phyloP scores from a whole-genome alignment of 1,139 yeast genomes.

The Yamadazyma blattariae region DNA sequence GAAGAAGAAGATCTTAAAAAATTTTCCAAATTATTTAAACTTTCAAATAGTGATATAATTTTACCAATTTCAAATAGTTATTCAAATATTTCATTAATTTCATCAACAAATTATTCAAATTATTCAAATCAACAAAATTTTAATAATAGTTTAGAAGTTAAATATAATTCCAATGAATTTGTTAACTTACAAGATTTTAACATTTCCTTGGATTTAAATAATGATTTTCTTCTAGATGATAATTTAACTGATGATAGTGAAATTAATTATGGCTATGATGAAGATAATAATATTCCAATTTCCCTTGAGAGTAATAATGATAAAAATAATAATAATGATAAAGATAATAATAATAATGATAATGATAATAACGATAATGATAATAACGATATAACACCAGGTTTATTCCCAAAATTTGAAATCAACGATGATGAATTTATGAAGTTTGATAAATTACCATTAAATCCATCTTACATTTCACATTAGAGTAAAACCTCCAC shows the following conservation, averaged over 20 bases:
- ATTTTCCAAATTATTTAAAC: background rate
- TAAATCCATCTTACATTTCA: slow-evolving; percentile 23
- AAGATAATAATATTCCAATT: background rate
- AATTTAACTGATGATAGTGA: slow-evolving; percentile 5
- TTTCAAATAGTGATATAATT: background rate
- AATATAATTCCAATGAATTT: slow-evolving; percentile 6
- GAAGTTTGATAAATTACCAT: slow-evolving; percentile 26
- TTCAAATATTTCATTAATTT: background rate
- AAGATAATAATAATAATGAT: background rate
- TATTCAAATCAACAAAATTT: background rate
- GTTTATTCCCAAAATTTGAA: slow-evolving; percentile 38
- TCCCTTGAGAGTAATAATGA: background rate
- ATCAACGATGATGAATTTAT: slow-evolving; percentile 17
- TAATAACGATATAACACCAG: slow-evolving; percentile 27
- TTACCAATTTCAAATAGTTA: background rate
- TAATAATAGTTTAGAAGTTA: background rate
- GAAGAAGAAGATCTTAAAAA: slow-evolving; percentile 1
- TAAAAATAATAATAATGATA: background rate
- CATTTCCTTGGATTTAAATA: slow-evolving; percentile 5
- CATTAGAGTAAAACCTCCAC: too few relatives aligned
- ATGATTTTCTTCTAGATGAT: too few relatives aligned
- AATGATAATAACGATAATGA: background rate
- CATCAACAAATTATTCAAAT: background rate
- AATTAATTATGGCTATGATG: slow-evolving; percentile 11
- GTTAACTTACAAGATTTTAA: slow-evolving; percentile 9